Evolutionary conservation across 2,329 filamentous ascomycete genomes (phyloP), one percentile per base, ranked within the genome.

Genomic region (Plectosphaerella plurivora): DNA sequence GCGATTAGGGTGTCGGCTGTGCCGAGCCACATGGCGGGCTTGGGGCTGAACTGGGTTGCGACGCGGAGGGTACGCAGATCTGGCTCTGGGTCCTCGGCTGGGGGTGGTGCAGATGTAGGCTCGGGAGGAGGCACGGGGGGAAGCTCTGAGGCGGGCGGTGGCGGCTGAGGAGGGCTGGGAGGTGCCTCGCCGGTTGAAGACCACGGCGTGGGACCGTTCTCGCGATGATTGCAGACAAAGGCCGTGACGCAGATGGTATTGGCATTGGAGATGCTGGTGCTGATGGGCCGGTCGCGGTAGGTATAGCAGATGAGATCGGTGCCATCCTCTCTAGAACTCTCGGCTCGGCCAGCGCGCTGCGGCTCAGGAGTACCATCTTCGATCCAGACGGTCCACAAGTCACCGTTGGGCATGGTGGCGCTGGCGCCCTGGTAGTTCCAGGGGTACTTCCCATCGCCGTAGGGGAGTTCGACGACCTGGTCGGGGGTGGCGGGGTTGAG

Each of bases 321-420:
- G 3, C 69, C 69, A 39, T 66, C 65, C 20, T 72, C 68, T 45
- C 67, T 71, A 57, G 68, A 70, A 24, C 67, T 68, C n/a, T 73
- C 63, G 22, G 69, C 70, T 49, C 60, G 70, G 35, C 71, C 70
- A 22, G 71, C 71, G 45, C 65, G 67, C 58, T 69, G 69, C 3
- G 68, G 68, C 48, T 73, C 69, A 2, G 69, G 68, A 3, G 70
- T 72, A 20, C 66, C 65, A 36, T 71, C 69, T 49, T 72, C 68
- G 51, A 73, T 71, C 60, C 72, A 73, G 12, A 63, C 69, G 7
- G 71, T 69, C 71, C 71, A 73, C 47, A 68, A 59, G 45, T 72
- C 66, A 18, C 68, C 69, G 11, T 71, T 70, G 35, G 68, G 63
- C 49, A 73, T 64, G 5, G 63, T 67, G 18, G 65, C 70, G 10